A percentile compares a stretch with the other conserved stretches of the same genome.
These are phyloP conservation scores for Paramecium octaurelia DNA, from an alignment of 73 alveolate species.

Conservation along the genomic window DNA sequence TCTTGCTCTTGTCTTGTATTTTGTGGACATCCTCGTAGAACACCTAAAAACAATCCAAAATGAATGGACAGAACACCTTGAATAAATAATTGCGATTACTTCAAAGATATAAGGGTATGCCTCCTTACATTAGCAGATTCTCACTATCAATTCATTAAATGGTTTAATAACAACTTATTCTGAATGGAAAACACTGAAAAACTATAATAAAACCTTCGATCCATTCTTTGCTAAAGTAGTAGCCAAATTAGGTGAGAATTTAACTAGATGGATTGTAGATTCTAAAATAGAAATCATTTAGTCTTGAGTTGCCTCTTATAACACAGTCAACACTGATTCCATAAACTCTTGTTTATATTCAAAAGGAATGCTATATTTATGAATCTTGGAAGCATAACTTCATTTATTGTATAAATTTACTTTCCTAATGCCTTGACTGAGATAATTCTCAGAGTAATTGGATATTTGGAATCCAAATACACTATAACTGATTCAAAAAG, in stretches of 20 bases:
- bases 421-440: slow-evolving; percentile 58
- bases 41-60: slow-evolving; percentile 52
- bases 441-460: slow-evolving; percentile 38
- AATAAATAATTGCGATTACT: background rate
- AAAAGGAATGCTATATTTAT: background rate
- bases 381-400: background rate
- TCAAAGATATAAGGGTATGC: slow-evolving; percentile 9
- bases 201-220: slow-evolving; percentile 10
- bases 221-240: slow-evolving; percentile 7
- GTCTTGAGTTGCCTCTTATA: slow-evolving; percentile 33
- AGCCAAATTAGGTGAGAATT: slow-evolving; percentile 32
- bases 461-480: background rate
- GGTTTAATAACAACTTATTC: slow-evolving; percentile 4
- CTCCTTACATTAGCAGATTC: slow-evolving; percentile 35
- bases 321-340: background rate
- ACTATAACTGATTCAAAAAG: slow-evolving; percentile 38
- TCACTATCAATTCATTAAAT: slow-evolving; percentile 20
- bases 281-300: slow-evolving; percentile 42
- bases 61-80: slow-evolving; percentile 50
- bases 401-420: background rate
- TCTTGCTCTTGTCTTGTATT: slow-evolving; percentile 28
- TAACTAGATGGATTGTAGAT: slow-evolving; percentile 6
- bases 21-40: slow-evolving; percentile 33
- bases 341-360: slow-evolving; percentile 16
- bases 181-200: slow-evolving; percentile 37